A percentile compares a stretch with the other conserved stretches of the same genome.
Evolutionary conservation across 1,139 yeast genomes (phyloP).

Genomic region (Pneumocystis murina): DNA sequence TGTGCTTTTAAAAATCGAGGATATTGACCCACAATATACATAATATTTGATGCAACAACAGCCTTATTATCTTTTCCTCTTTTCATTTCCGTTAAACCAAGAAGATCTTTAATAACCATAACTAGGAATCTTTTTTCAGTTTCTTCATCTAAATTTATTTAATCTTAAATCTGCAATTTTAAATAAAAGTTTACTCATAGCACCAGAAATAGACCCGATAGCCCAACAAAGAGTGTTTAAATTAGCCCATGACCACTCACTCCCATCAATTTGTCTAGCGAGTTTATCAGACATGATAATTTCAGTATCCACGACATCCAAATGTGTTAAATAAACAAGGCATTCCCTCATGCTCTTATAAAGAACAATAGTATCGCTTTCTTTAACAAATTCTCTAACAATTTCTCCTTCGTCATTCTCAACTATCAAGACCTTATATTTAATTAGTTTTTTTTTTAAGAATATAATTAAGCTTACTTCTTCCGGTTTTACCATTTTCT

Average conservation of each 20-base stretch:
- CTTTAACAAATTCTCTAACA: conserved; percentile 92
- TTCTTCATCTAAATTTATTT: conserved; percentile 45
- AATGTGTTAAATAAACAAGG: conserved; percentile 82
- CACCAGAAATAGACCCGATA: conserved; percentile 94
- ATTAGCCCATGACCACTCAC: conserved; percentile 99
- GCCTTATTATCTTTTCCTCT: conserved; percentile 97
- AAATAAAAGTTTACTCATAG: conserved; percentile 42
- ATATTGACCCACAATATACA: conserved; percentile 98
- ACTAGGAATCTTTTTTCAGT: conserved; percentile 91
- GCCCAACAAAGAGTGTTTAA: conserved; percentile 98
- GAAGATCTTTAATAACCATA: conserved; percentile 76
- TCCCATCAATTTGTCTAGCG: conserved; percentile 82
- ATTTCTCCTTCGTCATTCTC: conserved; percentile 99
- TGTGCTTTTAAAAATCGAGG: conserved; percentile 95
- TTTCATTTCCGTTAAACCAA: conserved; percentile 86
- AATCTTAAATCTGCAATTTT: neutral
- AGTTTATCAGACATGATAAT: conserved; percentile 83
- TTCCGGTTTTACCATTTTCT: conserved; percentile 96
- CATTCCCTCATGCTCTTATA: conserved; percentile 94
- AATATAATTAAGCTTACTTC: conserved; percentile 38
- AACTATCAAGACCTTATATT: conserved; percentile 40
- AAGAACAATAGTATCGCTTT: conserved; percentile 87
- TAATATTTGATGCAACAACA: conserved; percentile 94
- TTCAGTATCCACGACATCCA: conserved; percentile 88
- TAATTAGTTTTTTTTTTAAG: neutral